Conservation (phyloP, 768 basidiomycete species). For the Naganishia onofrii region DNA sequence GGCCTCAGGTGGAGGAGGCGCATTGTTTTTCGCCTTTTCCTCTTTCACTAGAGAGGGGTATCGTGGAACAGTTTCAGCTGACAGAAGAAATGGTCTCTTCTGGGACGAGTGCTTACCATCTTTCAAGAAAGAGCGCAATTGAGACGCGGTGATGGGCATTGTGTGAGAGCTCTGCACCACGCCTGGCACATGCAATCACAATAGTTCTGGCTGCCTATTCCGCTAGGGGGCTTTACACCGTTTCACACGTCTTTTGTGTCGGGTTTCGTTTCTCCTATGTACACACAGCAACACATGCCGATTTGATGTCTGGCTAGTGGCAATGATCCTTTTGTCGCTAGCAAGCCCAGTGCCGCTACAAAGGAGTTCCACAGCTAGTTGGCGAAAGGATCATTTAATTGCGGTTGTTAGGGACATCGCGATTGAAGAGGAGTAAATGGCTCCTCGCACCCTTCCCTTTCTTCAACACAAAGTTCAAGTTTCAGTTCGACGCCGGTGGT, state of each 20-base stretch:
- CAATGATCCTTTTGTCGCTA: not conserved
- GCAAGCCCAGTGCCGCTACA: not conserved
- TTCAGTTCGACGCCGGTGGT: no score
- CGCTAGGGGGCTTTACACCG: no score
- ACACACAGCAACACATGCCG: not conserved
- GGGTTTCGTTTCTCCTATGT: not conserved
- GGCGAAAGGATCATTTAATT: not conserved
- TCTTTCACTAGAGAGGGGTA: no score
- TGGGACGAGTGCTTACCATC: conserved; percentile 9
- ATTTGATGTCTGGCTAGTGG: not conserved
- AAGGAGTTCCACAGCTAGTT: not conserved
- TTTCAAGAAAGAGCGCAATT: conserved; percentile 28
- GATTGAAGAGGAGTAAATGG: no score
- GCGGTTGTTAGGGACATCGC: not conserved
- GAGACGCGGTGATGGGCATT: conserved; percentile 25
- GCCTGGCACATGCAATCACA: no score
- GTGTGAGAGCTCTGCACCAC: not conserved
- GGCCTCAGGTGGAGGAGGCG: conserved; percentile 31
- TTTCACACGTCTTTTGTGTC: not conserved
- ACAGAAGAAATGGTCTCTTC: not conserved
- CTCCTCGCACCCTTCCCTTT: no score
- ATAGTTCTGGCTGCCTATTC: no score
- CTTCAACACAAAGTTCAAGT: no score
- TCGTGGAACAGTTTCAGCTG: no score
- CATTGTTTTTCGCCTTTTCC: conserved; percentile 31